phyloP scores from a whole-genome alignment of 2,329 filamentous ascomycete genomes.

The Emergomyces pasteurianus region DNA sequence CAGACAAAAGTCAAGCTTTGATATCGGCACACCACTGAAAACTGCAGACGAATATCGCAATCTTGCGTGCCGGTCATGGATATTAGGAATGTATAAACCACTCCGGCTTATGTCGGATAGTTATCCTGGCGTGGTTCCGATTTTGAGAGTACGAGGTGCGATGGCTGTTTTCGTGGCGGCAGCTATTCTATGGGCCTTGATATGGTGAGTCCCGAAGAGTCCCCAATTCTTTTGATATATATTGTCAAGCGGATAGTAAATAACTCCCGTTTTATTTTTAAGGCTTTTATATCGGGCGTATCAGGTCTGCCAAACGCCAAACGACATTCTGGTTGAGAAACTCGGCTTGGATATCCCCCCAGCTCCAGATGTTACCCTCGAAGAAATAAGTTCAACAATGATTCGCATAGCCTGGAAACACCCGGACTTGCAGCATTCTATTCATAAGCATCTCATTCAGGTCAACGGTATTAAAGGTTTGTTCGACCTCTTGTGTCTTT shows the following conservation, averaged over 20 bases:
- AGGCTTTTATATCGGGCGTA: slow-evolving; percentile 79
- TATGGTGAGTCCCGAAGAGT: slow-evolving; percentile 28
- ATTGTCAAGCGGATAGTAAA: neutral
- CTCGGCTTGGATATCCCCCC: slow-evolving; percentile 90
- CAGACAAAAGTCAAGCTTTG: neutral
- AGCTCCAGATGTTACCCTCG: slow-evolving; percentile 76
- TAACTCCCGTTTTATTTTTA: neutral
- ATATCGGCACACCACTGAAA: neutral
- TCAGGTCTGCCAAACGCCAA: slow-evolving; percentile 80
- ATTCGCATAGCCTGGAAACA: slow-evolving; percentile 86
- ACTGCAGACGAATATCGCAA: neutral
- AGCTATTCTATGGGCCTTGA: slow-evolving; percentile 38
- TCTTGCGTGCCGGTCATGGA: slow-evolving; percentile 15
- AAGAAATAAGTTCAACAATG: slow-evolving; percentile 75
- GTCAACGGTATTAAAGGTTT: slow-evolving; percentile 84
- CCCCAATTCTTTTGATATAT: neutral
- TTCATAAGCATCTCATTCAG: slow-evolving; percentile 81
- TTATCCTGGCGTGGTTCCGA: slow-evolving; percentile 35
- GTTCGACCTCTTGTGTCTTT: slow-evolving; percentile 5
- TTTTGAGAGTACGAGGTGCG: slow-evolving; percentile 36
- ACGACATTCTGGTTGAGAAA: slow-evolving; percentile 79
- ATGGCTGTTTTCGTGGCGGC: slow-evolving; percentile 38
- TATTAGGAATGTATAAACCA: slow-evolving; percentile 35
- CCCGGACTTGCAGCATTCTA: slow-evolving; percentile 52
- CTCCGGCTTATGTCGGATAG: slow-evolving; percentile 34